Evolutionary conservation across 768 basidiomycete genomes (phyloP), one percentile per base, ranked within the genome.

Genomic region (Psilocybe cubensis): DNA sequence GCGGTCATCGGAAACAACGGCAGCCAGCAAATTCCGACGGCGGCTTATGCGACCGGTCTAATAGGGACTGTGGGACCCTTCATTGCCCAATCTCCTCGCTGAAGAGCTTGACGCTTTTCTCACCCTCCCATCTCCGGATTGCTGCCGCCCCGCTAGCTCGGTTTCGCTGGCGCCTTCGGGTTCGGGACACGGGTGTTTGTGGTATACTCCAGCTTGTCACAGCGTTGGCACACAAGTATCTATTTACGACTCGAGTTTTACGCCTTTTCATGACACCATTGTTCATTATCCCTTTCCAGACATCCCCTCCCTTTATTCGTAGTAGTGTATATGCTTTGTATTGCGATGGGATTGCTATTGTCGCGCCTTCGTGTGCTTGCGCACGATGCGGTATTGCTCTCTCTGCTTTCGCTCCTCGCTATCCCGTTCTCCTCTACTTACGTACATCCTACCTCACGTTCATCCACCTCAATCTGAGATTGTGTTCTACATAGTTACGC

Each of bases 401-500:
- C 25, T n/a, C n/a, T n/a, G n/a, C n/a, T 23, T 23, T 55, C 47
- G 51, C 49, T n/a, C n/a, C n/a, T 52, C 57, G 40, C 50, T 52
- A 52, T 28, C 40, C 44, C 50, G 28, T 49, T 51, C n/a, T n/a
- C 52, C 45, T 57, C 60, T 61, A 55, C 61, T 56, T 61, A 63
- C 50, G 35, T 56, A 63, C 55, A 56, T 56, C 56, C 57, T 62
- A 56, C 54, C 57, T 63, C 57, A 64, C 58, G 59, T 33, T 46
- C 65, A 58, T 62, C 59, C 42, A 64, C 47, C 56, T 62, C 62
- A 66, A 64, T 69, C 64, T 68, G 69, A 71, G 66, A 69, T 69
- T 68, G 68, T 67, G 61, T 45, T 65, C 72, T 72, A 73, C 72
- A 71, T 72, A 59, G 71, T 69, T 69, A 66, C 66, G 72, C 72